Evolutionary conservation across 2,329 filamentous ascomycete species (phyloP).

Genomic region (Hypoxylon sp.): DNA sequence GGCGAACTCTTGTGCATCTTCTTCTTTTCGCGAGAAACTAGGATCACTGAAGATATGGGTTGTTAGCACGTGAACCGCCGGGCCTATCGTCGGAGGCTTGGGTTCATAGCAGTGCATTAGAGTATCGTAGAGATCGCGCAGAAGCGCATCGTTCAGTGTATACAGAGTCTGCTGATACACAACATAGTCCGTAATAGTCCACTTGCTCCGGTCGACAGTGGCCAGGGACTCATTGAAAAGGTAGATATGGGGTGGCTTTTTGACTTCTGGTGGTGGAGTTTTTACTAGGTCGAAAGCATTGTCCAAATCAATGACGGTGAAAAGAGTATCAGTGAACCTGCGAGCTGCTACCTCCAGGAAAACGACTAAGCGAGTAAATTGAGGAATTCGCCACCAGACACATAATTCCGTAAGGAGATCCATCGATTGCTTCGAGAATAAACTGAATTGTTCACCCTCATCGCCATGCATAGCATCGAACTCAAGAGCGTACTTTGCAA

Average conservation of each 20-base stretch:
- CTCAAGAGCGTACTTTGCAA: constrained; percentile 82
- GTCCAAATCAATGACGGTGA: constrained; percentile 86
- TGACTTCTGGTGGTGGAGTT: constrained; percentile 75
- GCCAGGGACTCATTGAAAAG: constrained; percentile 65
- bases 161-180: constrained; percentile 82
- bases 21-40: constrained; percentile 78
- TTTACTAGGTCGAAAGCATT: constrained; percentile 87
- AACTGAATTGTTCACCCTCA: constrained; percentile 64
- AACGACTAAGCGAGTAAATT: constrained; percentile 82
- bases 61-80: constrained; percentile 84
- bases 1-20: constrained; percentile 80
- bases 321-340: constrained; percentile 87
- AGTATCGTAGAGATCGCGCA: constrained; percentile 90
- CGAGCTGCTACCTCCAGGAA: constrained; percentile 88
- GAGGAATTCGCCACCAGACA: constrained; percentile 89
- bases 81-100: constrained; percentile 86
- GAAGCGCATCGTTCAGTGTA: constrained; percentile 82
- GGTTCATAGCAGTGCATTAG: constrained; percentile 89
- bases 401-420: constrained; percentile 90
- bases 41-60: constrained; percentile 86
- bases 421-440: constrained; percentile 82
- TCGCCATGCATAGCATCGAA: constrained; percentile 73
- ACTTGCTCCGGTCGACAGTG: constrained; percentile 72
- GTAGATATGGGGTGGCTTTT: constrained; percentile 72
- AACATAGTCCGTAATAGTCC: constrained; percentile 78